These are phyloP conservation scores for Kurtzmaniella natalensis DNA, from an alignment of 1,139 yeast species.

Conservation along the genomic window DNA sequence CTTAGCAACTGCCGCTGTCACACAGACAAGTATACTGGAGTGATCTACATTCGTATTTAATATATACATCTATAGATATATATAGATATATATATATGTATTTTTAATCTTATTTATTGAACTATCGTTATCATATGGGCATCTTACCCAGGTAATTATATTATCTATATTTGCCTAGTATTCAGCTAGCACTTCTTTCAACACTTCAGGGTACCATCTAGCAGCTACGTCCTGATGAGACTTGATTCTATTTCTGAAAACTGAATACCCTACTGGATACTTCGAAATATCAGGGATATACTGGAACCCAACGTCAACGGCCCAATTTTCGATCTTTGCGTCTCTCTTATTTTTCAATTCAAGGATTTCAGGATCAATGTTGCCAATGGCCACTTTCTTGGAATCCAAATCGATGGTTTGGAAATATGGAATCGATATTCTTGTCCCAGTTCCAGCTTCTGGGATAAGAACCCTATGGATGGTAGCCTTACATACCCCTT, in stretches of 20 bases:
- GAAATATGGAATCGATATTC: conserved; percentile 52
- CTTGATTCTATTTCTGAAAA: conserved; percentile 58
- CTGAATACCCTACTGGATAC: conserved; percentile 54
- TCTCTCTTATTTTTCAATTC: conserved; percentile 34
- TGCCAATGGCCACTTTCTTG: conserved; percentile 27
- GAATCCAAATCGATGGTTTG: conserved; percentile 49
- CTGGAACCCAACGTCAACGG: conserved; percentile 48
- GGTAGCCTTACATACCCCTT: conserved; percentile 59
- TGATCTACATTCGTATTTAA: no score
- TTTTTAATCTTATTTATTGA: no score
- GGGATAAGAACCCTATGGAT: conserved; percentile 63
- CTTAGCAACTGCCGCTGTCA: no score
- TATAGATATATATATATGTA: no score
- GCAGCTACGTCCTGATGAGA: conserved; percentile 66
- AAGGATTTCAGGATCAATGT: conserved; percentile 29
- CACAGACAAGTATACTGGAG: no score
- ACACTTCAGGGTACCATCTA: conserved; percentile 56
- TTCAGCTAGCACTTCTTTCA: conserved; percentile 22
- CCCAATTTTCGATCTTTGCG: conserved; percentile 21
- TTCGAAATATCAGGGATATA: conserved; percentile 39
- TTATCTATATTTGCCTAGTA: no score
- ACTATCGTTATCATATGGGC: no score
- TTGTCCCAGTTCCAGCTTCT: conserved; percentile 45
- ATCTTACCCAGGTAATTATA: no score
- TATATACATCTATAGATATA: no score